Evolutionary conservation across 192 early-diverging fungal genomes (phyloP).

Genomic region (Chytriomyces hyalinus): DNA sequence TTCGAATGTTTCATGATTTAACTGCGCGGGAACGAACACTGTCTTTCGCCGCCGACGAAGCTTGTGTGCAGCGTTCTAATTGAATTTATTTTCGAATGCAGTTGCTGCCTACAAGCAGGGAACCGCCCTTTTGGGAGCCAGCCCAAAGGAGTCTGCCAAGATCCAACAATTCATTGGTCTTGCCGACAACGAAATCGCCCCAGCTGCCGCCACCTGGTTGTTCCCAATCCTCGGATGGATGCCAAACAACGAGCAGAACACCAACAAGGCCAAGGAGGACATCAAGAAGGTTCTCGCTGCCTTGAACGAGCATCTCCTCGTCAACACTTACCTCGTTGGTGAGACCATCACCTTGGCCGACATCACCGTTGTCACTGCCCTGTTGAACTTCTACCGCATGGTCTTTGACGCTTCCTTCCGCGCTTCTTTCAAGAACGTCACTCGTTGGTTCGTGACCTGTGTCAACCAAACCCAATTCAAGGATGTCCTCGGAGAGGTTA

Average conservation of each 20-base stretch:
- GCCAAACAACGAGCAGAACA: slow-evolving; percentile 55
- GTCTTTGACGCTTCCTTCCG: slow-evolving; percentile 82
- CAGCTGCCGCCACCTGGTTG: slow-evolving; percentile 52
- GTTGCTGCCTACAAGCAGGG: slow-evolving; percentile 58
- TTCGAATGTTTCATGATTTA: background rate
- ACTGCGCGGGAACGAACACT: background rate
- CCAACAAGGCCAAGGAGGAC: slow-evolving; percentile 75
- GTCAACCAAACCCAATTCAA: slow-evolving; percentile 85
- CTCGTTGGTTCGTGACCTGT: slow-evolving; percentile 90
- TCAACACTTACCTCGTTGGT: slow-evolving; percentile 92
- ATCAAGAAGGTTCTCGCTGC: slow-evolving; percentile 65
- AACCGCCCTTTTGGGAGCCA: slow-evolving; percentile 49
- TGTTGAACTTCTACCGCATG: slow-evolving; percentile 58
- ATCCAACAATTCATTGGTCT: slow-evolving; percentile 59
- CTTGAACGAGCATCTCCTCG: slow-evolving; percentile 79
- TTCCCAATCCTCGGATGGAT: slow-evolving; percentile 52
- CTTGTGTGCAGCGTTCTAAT: background rate
- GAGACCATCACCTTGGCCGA: slow-evolving; percentile 93
- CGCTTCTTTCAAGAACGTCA: slow-evolving; percentile 83
- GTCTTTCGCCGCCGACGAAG: no score
- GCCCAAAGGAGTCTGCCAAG: slow-evolving; percentile 50
- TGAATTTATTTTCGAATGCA: slow-evolving; percentile 16
- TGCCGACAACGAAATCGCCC: slow-evolving; percentile 59
- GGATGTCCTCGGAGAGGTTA: slow-evolving; percentile 75
- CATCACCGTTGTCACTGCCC: slow-evolving; percentile 68